These are phyloP conservation scores for Arabis hirsuta DNA, from an alignment of 345 rosid genomes.

Conservation along the genomic window DNA sequence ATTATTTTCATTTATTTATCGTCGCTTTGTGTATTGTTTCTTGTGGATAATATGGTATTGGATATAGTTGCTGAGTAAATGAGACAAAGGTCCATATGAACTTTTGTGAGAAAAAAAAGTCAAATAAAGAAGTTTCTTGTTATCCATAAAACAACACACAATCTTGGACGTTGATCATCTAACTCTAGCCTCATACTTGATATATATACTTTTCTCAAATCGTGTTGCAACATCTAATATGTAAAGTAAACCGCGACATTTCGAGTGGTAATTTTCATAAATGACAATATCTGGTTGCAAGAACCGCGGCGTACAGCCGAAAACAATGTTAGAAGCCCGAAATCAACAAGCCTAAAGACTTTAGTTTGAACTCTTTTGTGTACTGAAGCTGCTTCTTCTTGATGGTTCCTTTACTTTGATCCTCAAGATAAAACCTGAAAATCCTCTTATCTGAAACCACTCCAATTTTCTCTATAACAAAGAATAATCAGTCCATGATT, in stretches of 20 bases:
- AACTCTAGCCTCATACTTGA: neutral
- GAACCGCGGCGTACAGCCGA: no score
- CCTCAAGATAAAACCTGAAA: no score
- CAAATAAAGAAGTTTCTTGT: conserved; percentile 10
- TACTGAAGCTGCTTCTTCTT: no score
- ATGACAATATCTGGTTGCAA: neutral
- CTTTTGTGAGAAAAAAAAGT: conserved; percentile 6
- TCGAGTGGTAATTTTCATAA: neutral
- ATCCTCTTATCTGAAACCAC: no score
- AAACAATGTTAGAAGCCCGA: no score
- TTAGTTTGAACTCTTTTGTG: neutral
- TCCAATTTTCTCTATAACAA: no score
- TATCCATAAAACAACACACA: neutral
- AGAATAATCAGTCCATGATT: no score
- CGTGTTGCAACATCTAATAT: neutral
- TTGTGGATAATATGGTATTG: conserved; percentile 35
- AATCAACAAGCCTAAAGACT: neutral
- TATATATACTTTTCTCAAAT: neutral
- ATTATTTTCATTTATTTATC: no score
- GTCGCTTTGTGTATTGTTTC: neutral
- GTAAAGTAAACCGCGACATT: neutral
- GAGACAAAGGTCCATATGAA: conserved; percentile 14
- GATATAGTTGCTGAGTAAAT: conserved; percentile 37
- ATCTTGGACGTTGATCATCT: neutral
- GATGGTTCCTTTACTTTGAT: no score